Percentiles rank a stretch among this genome's conserved stretches.
Conservation (phyloP, 768 basidiomycete genomes). For the Lactifluus volemus region DNA sequence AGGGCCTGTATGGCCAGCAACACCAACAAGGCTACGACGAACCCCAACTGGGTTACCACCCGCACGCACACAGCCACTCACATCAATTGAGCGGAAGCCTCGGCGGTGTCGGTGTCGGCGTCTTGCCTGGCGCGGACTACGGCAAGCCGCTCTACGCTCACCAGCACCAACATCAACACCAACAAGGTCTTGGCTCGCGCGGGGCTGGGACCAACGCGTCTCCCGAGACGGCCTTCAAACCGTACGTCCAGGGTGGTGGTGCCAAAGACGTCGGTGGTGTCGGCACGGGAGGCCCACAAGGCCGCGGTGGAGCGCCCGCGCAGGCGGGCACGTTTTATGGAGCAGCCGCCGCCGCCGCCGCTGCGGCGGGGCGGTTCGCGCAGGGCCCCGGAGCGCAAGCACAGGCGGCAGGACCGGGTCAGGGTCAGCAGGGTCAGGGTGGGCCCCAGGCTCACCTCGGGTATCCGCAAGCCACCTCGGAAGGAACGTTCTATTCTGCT, state of each 20-base stretch:
- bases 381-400: conserved; percentile 31
- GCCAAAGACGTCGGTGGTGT: conserved; percentile 37
- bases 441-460: conserved; percentile 48
- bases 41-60: conserved; percentile 44
- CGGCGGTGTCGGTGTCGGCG: conserved; percentile 25
- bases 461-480: conserved; percentile 59
- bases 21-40: conserved; percentile 47
- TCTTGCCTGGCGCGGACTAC: conserved; percentile 27
- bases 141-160: conserved; percentile 43
- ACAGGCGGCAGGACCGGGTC: conserved; percentile 41
- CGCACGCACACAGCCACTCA: conserved; percentile 38
- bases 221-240: conserved; percentile 69
- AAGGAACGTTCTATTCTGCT: conserved; percentile 52
- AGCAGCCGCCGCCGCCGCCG: too few relatives aligned
- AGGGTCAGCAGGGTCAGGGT: conserved; percentile 31
- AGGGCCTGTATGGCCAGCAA: conserved; percentile 59
- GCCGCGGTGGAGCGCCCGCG: conserved; percentile 38
- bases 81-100: conserved; percentile 31
- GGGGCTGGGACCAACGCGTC: conserved; percentile 45
- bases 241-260: conserved; percentile 58
- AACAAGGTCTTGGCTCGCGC: conserved; percentile 50
- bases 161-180: conserved; percentile 55
- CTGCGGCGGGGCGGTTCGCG: conserved; percentile 33
- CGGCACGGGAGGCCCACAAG: conserved; percentile 33
- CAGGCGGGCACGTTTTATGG: conserved; percentile 41